Percentiles rank a stretch among this genome's conserved stretches.
Conservation (phyloP, 2,329 filamentous ascomycete species). For the Ceratocystis cubensis region DNA sequence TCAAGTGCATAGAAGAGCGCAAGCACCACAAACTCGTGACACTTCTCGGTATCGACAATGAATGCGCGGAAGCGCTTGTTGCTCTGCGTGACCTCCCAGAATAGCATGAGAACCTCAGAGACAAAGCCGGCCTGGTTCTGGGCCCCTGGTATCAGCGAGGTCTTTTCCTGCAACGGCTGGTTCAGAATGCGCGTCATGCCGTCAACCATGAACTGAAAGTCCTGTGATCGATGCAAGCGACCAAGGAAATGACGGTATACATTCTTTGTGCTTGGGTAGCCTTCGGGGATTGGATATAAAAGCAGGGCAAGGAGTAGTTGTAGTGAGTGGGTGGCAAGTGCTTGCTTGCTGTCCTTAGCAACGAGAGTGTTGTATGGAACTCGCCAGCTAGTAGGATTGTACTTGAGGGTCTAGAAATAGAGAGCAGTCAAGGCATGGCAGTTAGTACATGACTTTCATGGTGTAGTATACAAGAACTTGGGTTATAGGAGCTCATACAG, state of each 20-base stretch:
- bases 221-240: slow-evolving; percentile 78
- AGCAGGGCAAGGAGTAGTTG: slow-evolving; percentile 79
- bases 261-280: slow-evolving; percentile 61
- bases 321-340: slow-evolving; percentile 80
- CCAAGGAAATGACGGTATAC: slow-evolving; percentile 88
- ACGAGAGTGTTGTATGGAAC: slow-evolving; percentile 89
- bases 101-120: slow-evolving; percentile 90
- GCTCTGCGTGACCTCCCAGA: slow-evolving; percentile 95
- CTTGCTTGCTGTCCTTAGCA: slow-evolving; percentile 81
- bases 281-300: slow-evolving; percentile 78
- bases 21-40: slow-evolving; percentile 83
- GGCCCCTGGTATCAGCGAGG: slow-evolving; percentile 74
- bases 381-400: slow-evolving; percentile 86
- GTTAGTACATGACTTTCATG: background rate
- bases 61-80: slow-evolving; percentile 96
- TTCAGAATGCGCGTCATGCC: slow-evolving; percentile 87
- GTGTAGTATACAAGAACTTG: background rate
- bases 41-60: slow-evolving; percentile 88
- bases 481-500: slow-evolving; percentile 40
- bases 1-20: slow-evolving; percentile 88
- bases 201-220: slow-evolving; percentile 95
- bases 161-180: slow-evolving; percentile 79
- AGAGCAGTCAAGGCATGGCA: background rate
- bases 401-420: slow-evolving; percentile 65
- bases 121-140: slow-evolving; percentile 44